Evolutionary conservation across 441 rosid genomes (phyloP), one percentile per base, ranked within the genome.

Genomic region (Pelargonium australe): DNA sequence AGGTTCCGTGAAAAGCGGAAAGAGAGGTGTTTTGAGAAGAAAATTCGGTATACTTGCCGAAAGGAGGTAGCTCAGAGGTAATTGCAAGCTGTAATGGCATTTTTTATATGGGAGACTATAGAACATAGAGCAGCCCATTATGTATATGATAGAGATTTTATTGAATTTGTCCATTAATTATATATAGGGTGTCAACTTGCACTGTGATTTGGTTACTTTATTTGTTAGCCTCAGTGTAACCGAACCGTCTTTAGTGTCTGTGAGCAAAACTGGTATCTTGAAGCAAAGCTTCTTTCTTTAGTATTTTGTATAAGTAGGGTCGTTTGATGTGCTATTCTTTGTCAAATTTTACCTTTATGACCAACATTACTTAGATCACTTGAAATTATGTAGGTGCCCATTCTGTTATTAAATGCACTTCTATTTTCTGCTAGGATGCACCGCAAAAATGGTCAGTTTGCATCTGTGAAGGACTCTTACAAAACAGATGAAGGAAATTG

Each of bases 31-130:
- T 85, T 83, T 70, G 80, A 81, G 31, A 85, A 83, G 80, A 85
- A 80, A 80, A 80, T 85, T 62, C 78, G 79, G 13, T 85, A 83
- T 67, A 78, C 69, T 43, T 83, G 82, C 71, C 80, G 83, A 75
- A 80, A 80, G 76, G 88, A 82, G 73, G 86, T 84, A 73, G 86
- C 88, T 51, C 77, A 80, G 70, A 84, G 83, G 88, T 84, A 75
- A 47, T 43, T 69, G 69, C 69, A 49, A 68, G 34, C 6, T 68
- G 7, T 64, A 31, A 67, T 51, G 23, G 1, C 31, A 60, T 19
- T 43, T 2, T 44, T 5, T 53, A 6, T n/a, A 9, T 4, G 60
- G 60, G 60, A 3, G 8, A 3, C 4, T 31, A 4, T 31, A 4
- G 37, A 31, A 3, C 8, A 53, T 53, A 53, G 60, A 53, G 60